phyloP scores from a whole-genome alignment of 2,329 filamentous ascomycete genomes.

The Sarocladium brachiariae region DNA sequence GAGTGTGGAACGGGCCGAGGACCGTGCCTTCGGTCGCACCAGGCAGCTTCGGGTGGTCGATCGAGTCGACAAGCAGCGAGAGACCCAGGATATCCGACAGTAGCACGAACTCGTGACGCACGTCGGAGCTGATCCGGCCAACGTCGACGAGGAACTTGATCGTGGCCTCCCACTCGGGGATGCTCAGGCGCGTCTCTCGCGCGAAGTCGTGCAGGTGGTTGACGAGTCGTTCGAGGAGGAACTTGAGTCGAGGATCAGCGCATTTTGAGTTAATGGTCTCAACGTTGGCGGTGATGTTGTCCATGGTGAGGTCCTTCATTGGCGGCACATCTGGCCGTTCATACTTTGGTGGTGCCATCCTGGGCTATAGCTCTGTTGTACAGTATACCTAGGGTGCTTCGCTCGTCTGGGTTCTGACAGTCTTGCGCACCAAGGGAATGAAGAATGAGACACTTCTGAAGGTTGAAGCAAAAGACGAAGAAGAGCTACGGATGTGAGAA shows the following conservation, averaged over 20 bases:
- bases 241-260: conserved; percentile 54
- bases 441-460: too few species aligned
- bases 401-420: too few species aligned
- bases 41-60: conserved; percentile 68
- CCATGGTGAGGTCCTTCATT: conserved; percentile 52
- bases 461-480: too few species aligned
- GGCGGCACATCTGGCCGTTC: conserved; percentile 9
- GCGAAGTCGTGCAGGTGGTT: conserved; percentile 71
- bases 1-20: conserved; percentile 74
- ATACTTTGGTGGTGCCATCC: too few species aligned
- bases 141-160: conserved; percentile 61
- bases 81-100: conserved; percentile 69
- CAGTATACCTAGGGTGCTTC: too few species aligned
- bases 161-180: conserved; percentile 65
- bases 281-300: conserved; percentile 70
- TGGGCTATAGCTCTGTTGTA: too few species aligned
- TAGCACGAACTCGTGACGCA: conserved; percentile 70
- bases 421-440: too few species aligned
- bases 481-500: too few species aligned
- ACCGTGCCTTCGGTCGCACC: conserved; percentile 66
- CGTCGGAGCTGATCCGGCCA: conserved; percentile 62
- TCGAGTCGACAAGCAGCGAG: conserved; percentile 66
- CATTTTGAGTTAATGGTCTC: conserved; percentile 63
- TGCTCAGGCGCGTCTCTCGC: conserved; percentile 65
- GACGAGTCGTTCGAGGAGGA: conserved; percentile 62